phyloP scores from a whole-genome alignment of 441 rosid genomes.

The Cnidoscolus chayamansa region DNA sequence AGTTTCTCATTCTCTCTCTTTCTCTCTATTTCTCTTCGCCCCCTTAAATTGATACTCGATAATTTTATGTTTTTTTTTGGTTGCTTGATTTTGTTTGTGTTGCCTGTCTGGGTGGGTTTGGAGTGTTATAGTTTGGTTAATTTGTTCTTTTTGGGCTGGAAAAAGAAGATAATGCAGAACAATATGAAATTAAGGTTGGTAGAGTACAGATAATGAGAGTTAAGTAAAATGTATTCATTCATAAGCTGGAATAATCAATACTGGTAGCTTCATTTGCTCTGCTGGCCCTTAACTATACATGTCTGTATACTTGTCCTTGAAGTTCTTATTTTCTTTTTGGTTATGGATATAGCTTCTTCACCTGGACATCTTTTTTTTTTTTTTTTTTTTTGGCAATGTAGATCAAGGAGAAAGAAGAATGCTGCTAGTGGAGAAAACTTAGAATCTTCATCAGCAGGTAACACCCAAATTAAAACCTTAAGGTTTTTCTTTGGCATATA shows the following conservation, averaged over 20 bases:
- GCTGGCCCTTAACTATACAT: too few relatives aligned
- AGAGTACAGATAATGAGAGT: not conserved
- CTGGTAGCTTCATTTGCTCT: not conserved
- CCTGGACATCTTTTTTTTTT: too few relatives aligned
- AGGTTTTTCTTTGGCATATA: not conserved
- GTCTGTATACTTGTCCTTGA: too few relatives aligned
- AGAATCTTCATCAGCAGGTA: constrained; percentile 62
- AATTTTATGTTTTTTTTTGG: too few relatives aligned
- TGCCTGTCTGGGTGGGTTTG: not conserved
- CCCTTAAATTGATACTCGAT: too few relatives aligned
- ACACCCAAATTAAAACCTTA: not conserved
- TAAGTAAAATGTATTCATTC: too few relatives aligned
- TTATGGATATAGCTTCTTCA: too few relatives aligned
- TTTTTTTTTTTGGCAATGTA: constrained; percentile 25
- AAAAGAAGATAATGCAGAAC: not conserved
- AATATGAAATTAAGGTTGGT: not conserved
- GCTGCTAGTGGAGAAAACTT: constrained; percentile 49
- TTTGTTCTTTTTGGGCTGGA: not conserved
- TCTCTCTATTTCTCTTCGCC: too few relatives aligned
- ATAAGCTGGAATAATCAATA: too few relatives aligned
- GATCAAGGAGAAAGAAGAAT: constrained; percentile 87
- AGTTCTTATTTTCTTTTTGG: too few relatives aligned
- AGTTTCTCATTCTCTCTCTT: not conserved
- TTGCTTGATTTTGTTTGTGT: not conserved
- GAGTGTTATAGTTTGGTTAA: too few relatives aligned